Percentiles rank a stretch among this genome's conserved stretches.
Conservation (phyloP, 768 basidiomycete genomes). For the Saitozyma sp. region DNA sequence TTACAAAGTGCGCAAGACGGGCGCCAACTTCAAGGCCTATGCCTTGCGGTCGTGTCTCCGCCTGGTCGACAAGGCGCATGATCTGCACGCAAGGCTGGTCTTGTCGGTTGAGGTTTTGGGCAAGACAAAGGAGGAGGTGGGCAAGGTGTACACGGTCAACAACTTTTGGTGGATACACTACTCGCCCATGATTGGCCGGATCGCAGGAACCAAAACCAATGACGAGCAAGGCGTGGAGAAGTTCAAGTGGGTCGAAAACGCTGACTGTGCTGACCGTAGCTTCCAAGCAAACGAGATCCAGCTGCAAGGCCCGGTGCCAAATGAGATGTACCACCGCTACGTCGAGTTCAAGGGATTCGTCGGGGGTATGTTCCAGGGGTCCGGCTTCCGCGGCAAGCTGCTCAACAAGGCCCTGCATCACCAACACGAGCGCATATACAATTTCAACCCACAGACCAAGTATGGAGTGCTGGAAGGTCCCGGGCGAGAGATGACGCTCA, state of each 20-base stretch:
- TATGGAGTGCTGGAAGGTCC: constrained; percentile 51
- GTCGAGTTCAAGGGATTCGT: constrained; percentile 57
- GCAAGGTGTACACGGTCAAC: constrained; percentile 55
- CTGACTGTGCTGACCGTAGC: constrained; percentile 36
- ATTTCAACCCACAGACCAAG: constrained; percentile 53
- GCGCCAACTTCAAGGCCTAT: constrained; percentile 38
- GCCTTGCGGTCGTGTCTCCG: constrained; percentile 22
- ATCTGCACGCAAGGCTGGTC: constrained; percentile 32
- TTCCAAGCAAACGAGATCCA: constrained; percentile 58
- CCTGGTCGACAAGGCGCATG: constrained; percentile 9
- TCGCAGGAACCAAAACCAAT: constrained; percentile 47
- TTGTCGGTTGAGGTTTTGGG: constrained; percentile 51
- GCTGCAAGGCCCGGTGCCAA: constrained; percentile 56
- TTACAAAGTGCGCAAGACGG: constrained; percentile 37
- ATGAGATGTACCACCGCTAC: constrained; percentile 52
- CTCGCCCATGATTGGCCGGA: constrained; percentile 56
- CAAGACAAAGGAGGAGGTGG: constrained; percentile 42
- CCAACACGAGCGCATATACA: constrained; percentile 56
- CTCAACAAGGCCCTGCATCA: constrained; percentile 55
- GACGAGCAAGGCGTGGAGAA: constrained; percentile 33
- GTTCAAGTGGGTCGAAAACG: constrained; percentile 27
- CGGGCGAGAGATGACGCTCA: constrained; percentile 34
- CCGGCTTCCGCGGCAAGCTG: constrained; percentile 54
- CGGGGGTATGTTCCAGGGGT: constrained; percentile 54
- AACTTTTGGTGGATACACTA: constrained; percentile 54